Evolutionary conservation across 306 rosid genomes (phyloP).

Genomic region (Vigna trinervia): DNA sequence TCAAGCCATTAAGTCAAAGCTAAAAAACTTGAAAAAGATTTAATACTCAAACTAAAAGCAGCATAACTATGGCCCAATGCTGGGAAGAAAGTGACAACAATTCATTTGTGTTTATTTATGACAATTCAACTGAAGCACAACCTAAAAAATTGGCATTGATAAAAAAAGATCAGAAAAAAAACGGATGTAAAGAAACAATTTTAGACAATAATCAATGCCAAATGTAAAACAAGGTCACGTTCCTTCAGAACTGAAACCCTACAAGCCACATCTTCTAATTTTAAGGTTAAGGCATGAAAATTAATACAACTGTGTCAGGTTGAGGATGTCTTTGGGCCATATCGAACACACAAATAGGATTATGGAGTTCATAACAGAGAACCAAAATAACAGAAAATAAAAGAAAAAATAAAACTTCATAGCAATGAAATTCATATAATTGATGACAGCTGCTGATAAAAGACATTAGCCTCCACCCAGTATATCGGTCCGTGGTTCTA

Average conservation of each 20-base stretch:
- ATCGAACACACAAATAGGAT: neutral
- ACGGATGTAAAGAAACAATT: neutral
- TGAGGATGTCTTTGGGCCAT: neutral
- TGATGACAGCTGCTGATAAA: neutral
- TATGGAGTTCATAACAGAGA: neutral
- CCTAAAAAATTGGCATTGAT: neutral
- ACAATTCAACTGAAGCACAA: conserved; percentile 25
- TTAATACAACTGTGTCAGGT: neutral
- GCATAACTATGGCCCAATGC: conserved; percentile 3
- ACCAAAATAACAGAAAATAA: conserved; percentile 15
- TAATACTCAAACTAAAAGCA: conserved; percentile 19
- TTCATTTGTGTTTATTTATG: neutral
- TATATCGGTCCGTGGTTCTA: neutral
- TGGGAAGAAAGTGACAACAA: conserved; percentile 23
- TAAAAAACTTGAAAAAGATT: neutral
- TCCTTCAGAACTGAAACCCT: conserved; percentile 37
- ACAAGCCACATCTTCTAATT: conserved; percentile 14
- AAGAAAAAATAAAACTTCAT: neutral
- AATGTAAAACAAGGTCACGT: neutral
- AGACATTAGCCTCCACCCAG: no score
- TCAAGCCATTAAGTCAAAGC: conserved; percentile 16
- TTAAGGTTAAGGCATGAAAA: conserved; percentile 4
- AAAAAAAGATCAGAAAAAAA: conserved; percentile 1
- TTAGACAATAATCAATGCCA: conserved; percentile 6
- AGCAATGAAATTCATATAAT: conserved; percentile 17